Base-by-base conservation (phyloP, 805 yeast species). In the Kluyveromyces dobzhanskii region DNA sequence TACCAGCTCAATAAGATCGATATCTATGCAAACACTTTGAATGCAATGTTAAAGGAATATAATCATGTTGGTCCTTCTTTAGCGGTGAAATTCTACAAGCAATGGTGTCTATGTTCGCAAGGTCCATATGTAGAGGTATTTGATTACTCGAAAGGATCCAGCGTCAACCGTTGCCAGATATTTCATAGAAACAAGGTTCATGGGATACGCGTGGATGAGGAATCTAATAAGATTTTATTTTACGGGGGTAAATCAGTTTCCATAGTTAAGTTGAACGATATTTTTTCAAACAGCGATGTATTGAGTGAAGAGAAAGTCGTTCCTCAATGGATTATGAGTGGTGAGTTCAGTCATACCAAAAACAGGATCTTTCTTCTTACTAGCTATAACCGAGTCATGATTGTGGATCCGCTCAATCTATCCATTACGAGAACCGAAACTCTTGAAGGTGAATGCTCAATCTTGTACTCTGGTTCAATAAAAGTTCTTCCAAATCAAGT, bases 391-490 rank as follows among this genome's bases (percentile, higher is more conserved):
- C 76, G 33, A 49, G 69, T 37, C 42, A 65, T 36, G 61, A 63
- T 44, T 13, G 63, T 31, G 47, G 57, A 46, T 41, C 12, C 12
- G 5, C 38, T 53, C 46, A 26, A 46, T 39, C 46, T 49, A 44
- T 44, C 54, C 41, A 39, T 63, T 1, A 4, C 49, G 4, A 26
- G 48, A 40, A 59, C 48, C 16, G 63, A 57, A 36, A 55, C 62
- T 2, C 45, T 74, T 17, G 75, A 79, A 50, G 71, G 71, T 14
- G 94, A 85, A 59, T 79, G 82, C 47, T 83, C 95, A 1, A 81
- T 90, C 33, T 66, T 92, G 26, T 92, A 92, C 56, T 85, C 95
- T 4, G 98, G 97, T 0, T 70, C 85, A 2, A 73, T 90, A 28
- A 69, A 68, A 38, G 71, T 71, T 1, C 47, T 73, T 13, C 55